Conservation (phyloP, 1,284 basidiomycete genomes). For the Taiwanofungus camphoratus region DNA sequence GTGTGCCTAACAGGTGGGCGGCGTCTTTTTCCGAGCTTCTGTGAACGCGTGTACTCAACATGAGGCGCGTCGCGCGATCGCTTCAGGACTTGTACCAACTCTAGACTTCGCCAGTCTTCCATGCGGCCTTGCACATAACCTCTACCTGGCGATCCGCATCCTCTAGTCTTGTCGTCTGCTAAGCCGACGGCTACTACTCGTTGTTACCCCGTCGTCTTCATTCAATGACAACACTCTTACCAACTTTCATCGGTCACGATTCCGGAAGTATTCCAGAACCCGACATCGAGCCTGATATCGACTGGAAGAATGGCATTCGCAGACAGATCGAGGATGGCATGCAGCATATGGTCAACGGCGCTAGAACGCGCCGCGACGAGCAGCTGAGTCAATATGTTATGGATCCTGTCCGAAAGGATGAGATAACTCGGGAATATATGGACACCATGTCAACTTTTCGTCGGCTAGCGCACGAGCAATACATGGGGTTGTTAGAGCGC, state of each 20-base stretch:
- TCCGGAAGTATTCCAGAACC: conserved; percentile 12
- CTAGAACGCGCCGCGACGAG: conserved; percentile 36
- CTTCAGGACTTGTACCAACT: conserved; percentile 22
- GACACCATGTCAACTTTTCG: conserved; percentile 31
- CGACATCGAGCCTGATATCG: conserved; percentile 47
- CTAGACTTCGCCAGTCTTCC: conserved; percentile 11
- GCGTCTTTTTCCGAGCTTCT: conserved; percentile 9
- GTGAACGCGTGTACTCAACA: conserved; percentile 33
- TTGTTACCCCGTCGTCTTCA: neutral
- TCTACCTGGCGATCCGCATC: conserved; percentile 6
- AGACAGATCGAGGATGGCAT: conserved; percentile 40
- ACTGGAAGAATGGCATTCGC: conserved; percentile 43
- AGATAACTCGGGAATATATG: conserved; percentile 33
- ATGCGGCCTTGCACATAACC: conserved; percentile 11
- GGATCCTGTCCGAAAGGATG: conserved; percentile 25
- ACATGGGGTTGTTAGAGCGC: conserved; percentile 21
- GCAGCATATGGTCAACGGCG: conserved; percentile 40
- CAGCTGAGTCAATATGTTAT: conserved; percentile 31
- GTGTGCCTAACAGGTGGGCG: conserved; percentile 1
- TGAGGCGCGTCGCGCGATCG: conserved; percentile 35
- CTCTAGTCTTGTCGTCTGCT: neutral
- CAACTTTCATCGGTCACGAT: conserved; percentile 16
- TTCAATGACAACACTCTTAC: conserved; percentile 19
- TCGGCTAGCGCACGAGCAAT: conserved; percentile 27
- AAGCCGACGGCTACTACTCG: neutral